Percentiles rank a stretch among this genome's conserved stretches.
phyloP scores from a whole-genome alignment of 768 basidiomycete genomes.

The Tremella yokohamensis region DNA sequence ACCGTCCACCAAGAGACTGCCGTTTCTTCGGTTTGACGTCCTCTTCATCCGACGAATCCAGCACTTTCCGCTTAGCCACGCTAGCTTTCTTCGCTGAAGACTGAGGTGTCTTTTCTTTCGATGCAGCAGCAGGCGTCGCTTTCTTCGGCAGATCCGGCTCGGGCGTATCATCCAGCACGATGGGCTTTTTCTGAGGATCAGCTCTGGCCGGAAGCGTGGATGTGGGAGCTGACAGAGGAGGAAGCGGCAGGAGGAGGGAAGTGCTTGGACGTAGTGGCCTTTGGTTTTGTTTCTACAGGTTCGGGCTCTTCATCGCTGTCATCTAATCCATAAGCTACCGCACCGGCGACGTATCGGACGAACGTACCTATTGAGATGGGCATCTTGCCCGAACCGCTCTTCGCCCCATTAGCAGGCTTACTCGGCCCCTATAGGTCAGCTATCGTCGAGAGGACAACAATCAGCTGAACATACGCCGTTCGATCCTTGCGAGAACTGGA shows the following conservation, averaged over 20 bases:
- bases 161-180: constrained; percentile 12
- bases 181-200: constrained; percentile 27
- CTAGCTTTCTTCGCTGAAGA: constrained; percentile 2
- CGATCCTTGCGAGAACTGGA: constrained; percentile 19
- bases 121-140: neutral
- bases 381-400: constrained; percentile 25
- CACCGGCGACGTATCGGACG: neutral
- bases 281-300: constrained; percentile 11
- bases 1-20: constrained; percentile 18
- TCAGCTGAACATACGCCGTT: constrained; percentile 5
- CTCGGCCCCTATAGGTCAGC: constrained; percentile 14
- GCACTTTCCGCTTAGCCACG: neutral
- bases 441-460: neutral
- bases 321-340: constrained; percentile 15
- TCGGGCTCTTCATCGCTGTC: constrained; percentile 41
- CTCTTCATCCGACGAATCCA: constrained; percentile 16
- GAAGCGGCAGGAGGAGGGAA: constrained; percentile 20
- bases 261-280: constrained; percentile 31
- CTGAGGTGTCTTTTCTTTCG: constrained; percentile 7
- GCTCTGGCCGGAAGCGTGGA: neutral
- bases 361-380: constrained; percentile 41
- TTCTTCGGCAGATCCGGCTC: constrained; percentile 17
- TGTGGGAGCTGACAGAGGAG: constrained; percentile 19
- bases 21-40: constrained; percentile 34
- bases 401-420: neutral